Percentiles rank a stretch among this genome's conserved stretches.
These are phyloP conservation scores for Calonectria ilicicola DNA, from an alignment of 2,329 filamentous ascomycete species.

Conservation along the genomic window DNA sequence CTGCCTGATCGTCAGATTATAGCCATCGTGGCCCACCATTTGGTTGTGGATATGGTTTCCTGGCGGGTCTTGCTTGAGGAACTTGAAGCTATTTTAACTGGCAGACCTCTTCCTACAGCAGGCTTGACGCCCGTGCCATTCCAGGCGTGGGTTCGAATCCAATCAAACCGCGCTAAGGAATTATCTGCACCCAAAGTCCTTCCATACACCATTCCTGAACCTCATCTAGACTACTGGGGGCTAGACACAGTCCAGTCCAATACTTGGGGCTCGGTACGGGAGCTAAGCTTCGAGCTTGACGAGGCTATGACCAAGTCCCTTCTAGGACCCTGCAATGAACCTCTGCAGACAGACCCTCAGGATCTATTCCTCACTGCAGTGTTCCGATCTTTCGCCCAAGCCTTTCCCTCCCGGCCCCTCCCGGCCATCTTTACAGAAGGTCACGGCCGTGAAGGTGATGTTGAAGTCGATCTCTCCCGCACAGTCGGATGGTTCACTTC, in stretches of 20 bases:
- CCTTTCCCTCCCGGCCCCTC: slow-evolving; percentile 42
- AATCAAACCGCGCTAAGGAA: background rate
- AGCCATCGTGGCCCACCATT: slow-evolving; percentile 48
- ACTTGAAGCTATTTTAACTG: slow-evolving; percentile 45
- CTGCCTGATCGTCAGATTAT: slow-evolving; percentile 37
- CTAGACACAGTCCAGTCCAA: too few relatives aligned
- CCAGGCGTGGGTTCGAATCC: background rate
- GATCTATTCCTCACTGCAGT: slow-evolving; percentile 50
- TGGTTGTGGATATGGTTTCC: slow-evolving; percentile 56
- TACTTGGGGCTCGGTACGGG: background rate
- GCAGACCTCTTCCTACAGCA: background rate
- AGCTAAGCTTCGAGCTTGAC: background rate
- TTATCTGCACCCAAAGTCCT: background rate
- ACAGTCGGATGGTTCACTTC: slow-evolving; percentile 55
- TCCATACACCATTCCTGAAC: background rate
- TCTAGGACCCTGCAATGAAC: slow-evolving; percentile 27
- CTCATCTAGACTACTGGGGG: background rate
- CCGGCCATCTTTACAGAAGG: slow-evolving; percentile 48
- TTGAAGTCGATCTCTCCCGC: slow-evolving; percentile 46
- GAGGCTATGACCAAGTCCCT: background rate
- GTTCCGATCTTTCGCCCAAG: slow-evolving; percentile 40
- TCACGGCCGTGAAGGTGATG: slow-evolving; percentile 46
- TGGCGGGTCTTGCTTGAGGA: slow-evolving; percentile 58
- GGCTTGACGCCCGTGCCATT: background rate
- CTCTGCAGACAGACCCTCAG: slow-evolving; percentile 46